Base-by-base conservation (phyloP, 2,329 filamentous ascomycete genomes). In the Fusarium pseudograminearum region DNA sequence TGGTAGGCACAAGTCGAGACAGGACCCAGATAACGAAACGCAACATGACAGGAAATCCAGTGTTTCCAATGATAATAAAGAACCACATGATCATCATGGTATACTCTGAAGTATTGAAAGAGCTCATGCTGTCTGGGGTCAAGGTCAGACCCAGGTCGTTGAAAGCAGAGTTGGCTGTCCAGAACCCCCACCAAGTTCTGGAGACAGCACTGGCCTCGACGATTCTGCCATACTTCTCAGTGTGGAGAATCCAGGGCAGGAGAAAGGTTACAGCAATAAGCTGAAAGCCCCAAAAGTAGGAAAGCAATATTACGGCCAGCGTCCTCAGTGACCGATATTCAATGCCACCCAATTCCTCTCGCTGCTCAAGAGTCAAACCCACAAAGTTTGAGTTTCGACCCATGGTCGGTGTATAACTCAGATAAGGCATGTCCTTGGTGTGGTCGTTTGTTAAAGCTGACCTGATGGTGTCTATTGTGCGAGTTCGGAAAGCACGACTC, bases 131-230 rank as follows among this genome's bases (percentile, higher is more conserved):
- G 80, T 98, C 93, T 0, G 94, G 91, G 0, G 94, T 98, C 69
- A 99, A 83, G 3, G 94, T 95, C 73, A 94, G 95, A 14, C 96
- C 96, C n/a, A 98, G 82, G 81, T 99, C 95, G 80, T 95, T 98
- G 80, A 99, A 98, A 57, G 94, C 87, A 41, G 94, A 96, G 50
- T 89, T 93, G 16, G 94, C 83, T 0, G 93, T 97, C 81, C 95
- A 99, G 72, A 99, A 89, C 0, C 89, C 94, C 92, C 96, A 99
- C 96, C 96, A 99, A 0, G 88, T 86, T 41, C 88, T 88, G 59
- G 85, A 90, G 71, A 92, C 82, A 11, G 89, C 89, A 52, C 83
- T 84, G 1, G 77, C 79, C 3, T 86, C 83, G n/a, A 98, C 87
- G 18, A 95, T 77, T 0, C 82, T 71, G 7, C 88, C 89, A 78